A percentile compares a stretch with the other conserved stretches of the same genome.
Evolutionary conservation across 2,329 filamentous ascomycete species (phyloP).

Genomic region (Penicillium rolfsii): DNA sequence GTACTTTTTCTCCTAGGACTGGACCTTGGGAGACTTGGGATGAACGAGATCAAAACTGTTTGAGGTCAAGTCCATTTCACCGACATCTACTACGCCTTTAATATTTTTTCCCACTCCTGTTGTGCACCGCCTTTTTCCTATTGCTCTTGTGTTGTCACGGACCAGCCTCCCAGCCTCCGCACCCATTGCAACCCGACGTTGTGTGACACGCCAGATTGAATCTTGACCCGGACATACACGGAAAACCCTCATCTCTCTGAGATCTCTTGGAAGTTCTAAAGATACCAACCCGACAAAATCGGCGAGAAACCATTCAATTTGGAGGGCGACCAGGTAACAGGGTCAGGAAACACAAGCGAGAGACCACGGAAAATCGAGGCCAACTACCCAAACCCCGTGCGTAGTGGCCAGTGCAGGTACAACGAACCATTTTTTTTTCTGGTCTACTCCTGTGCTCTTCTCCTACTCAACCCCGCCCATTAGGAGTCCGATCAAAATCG

Average conservation of each 20-base stretch:
- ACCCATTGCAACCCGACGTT: slow-evolving; percentile 32
- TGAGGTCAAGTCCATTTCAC: slow-evolving; percentile 17
- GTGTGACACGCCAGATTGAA: slow-evolving; percentile 24
- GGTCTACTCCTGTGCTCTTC: background rate
- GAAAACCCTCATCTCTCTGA: slow-evolving; percentile 5
- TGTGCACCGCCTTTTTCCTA: slow-evolving; percentile 25
- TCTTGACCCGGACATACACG: slow-evolving; percentile 16
- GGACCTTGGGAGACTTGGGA: slow-evolving; percentile 15
- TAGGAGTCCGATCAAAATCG: slow-evolving; percentile 2
- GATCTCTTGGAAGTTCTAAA: slow-evolving; percentile 2
- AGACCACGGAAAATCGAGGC: background rate
- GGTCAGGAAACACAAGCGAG: background rate
- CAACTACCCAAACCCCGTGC: background rate
- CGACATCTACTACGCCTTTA: slow-evolving; percentile 16
- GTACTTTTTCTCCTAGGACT: slow-evolving; percentile 9
- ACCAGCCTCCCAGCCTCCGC: slow-evolving; percentile 29
- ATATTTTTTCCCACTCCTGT: slow-evolving; percentile 3
- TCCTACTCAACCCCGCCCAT: background rate
- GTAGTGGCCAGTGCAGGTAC: slow-evolving; percentile 3
- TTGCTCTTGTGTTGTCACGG: slow-evolving; percentile 23
- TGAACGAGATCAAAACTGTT: slow-evolving; percentile 7
- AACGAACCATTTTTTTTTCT: background rate
- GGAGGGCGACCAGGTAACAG: background rate
- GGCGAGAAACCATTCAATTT: background rate
- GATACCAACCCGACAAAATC: background rate